Evolutionary conservation across 2,329 filamentous ascomycete species (phyloP), one percentile per base, ranked within the genome.

Genomic region (Cladosporium colombiae): DNA sequence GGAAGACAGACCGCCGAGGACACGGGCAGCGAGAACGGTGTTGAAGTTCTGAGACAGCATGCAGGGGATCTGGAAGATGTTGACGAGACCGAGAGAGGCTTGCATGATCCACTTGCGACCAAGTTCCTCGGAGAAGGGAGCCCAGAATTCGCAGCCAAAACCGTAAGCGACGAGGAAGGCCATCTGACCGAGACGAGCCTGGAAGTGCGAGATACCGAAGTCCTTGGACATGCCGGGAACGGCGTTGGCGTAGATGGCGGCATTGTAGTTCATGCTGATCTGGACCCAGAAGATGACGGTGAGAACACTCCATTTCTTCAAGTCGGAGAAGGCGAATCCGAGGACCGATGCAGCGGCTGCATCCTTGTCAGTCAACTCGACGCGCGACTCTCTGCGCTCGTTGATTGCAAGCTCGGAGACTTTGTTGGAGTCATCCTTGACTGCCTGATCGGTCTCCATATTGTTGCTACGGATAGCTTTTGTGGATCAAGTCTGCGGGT

Each of bases 121-220:
- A 70, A 86, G 90, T 70, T 92, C 83, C 77, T 92, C 89, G 68
- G 85, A 88, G 64, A 94, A 78, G 82, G 85, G 86, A 58, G 78
- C 81, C 86, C 84, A 85, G 4, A 84, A 83, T 0, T 85, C 84
- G 10, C 83, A 75, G 27, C 81, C 86, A 60, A 91, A 86, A 23
- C 93, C 93, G 49, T 64, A 92, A 60, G 97, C 92, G 74, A 77
- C 74, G 16, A 86, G 83, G 11, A 93, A 97, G 1, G 90, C 83
- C 0, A 91, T 93, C 62, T 97, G 81, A 0, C 93, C 94, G 13
- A 97, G 78, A 3, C 92, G 92, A 14, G 90, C 91, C 25, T 96
- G 84, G 60, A 91, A 82, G 65, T 86, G 84, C 0, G 90, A 90
- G 72, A 86, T 86, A 69, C 86, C 80, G 71, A 97, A 96, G 66